These are phyloP conservation scores for Lactarius hatsudake DNA, from an alignment of 768 basidiomycete genomes.

Conservation along the genomic window DNA sequence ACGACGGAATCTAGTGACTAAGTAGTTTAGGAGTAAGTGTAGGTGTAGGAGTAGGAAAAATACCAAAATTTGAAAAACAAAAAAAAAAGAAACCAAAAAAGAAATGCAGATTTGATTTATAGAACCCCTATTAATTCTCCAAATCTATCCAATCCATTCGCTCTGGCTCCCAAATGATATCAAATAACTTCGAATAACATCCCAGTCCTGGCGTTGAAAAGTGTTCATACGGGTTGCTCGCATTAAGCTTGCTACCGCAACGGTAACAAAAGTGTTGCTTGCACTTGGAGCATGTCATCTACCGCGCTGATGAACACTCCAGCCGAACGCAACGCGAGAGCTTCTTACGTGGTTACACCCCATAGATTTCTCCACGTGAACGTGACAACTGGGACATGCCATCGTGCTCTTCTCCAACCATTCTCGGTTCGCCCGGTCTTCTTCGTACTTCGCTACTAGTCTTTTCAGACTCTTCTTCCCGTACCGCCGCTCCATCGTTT, in stretches of 20 bases:
- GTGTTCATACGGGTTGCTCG: slow-evolving; percentile 60
- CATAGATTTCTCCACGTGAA: slow-evolving; percentile 68
- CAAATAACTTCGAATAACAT: slow-evolving; percentile 71
- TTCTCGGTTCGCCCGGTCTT: slow-evolving; percentile 69
- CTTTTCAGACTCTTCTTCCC: slow-evolving; percentile 59
- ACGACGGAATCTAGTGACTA: slow-evolving; percentile 20
- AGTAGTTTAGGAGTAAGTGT: slow-evolving; percentile 19
- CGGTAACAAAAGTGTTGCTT: slow-evolving; percentile 78
- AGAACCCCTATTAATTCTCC: slow-evolving; percentile 22
- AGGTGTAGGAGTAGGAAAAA: neutral
- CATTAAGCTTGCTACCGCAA: slow-evolving; percentile 56
- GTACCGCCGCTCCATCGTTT: slow-evolving; percentile 56
- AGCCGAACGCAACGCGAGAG: neutral
- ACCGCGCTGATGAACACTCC: slow-evolving; percentile 15
- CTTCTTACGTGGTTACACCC: slow-evolving; percentile 83
- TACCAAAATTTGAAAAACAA: slow-evolving; percentile 10
- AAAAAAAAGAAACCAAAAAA: neutral
- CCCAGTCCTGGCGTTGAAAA: slow-evolving; percentile 51
- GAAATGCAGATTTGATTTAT: slow-evolving; percentile 2
- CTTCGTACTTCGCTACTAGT: slow-evolving; percentile 61
- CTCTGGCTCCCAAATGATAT: slow-evolving; percentile 48
- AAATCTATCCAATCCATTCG: slow-evolving; percentile 46
- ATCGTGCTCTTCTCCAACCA: slow-evolving; percentile 73
- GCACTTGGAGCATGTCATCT: slow-evolving; percentile 84
- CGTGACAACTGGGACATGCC: slow-evolving; percentile 68